phyloP scores from a whole-genome alignment of 2,329 filamentous ascomycete genomes.

The Podosphaera xanthii region DNA sequence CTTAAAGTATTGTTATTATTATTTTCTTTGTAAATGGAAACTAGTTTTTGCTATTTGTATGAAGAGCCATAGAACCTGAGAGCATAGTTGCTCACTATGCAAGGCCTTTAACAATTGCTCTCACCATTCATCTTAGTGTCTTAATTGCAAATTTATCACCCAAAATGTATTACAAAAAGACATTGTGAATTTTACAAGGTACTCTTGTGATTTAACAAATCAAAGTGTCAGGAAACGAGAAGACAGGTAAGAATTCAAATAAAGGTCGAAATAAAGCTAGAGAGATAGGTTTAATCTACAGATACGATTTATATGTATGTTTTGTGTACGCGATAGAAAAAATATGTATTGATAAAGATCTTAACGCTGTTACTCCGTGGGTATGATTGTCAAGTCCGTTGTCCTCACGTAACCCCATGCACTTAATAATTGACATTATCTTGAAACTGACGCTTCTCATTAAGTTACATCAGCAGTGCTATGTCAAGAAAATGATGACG shows the following conservation, averaged over 20 bases:
- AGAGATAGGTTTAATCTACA: background rate
- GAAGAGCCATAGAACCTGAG: too few relatives aligned
- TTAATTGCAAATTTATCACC: too few relatives aligned
- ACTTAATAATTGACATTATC: background rate
- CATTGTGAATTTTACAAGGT: background rate
- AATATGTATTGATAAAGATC: background rate
- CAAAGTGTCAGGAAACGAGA: background rate
- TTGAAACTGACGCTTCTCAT: background rate
- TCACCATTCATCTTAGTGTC: too few relatives aligned
- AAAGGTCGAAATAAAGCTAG: background rate
- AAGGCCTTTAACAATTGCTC: too few relatives aligned
- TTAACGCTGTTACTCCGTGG: background rate
- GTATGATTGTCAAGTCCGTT: background rate
- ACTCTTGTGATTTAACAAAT: background rate
- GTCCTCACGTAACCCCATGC: background rate
- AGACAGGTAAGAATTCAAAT: background rate
- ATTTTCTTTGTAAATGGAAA: too few relatives aligned
- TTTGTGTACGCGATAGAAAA: background rate
- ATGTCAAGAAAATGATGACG: background rate
- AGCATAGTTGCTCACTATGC: too few relatives aligned
- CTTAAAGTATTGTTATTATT: too few relatives aligned
- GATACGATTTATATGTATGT: background rate
- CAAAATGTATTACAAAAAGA: background rate
- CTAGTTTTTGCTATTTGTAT: too few relatives aligned
- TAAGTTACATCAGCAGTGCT: background rate